Conservation (phyloP, 2,329 filamentous ascomycete genomes). For the Trichoderma breve region DNA sequence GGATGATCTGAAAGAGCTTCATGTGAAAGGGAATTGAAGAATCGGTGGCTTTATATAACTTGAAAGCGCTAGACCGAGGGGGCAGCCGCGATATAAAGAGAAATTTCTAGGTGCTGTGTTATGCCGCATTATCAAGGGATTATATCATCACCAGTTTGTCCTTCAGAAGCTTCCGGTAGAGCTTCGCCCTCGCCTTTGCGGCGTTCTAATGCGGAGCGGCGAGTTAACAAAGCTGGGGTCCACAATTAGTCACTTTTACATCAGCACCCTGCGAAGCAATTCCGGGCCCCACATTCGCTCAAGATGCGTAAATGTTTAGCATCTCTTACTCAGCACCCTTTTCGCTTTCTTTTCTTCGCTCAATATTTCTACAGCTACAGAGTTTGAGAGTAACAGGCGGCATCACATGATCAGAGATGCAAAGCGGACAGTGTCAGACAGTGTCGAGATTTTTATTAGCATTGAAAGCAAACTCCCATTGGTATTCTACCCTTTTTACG, state of each 20-base stretch:
- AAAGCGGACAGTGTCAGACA: background rate
- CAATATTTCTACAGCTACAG: background rate
- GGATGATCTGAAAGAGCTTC: conserved; percentile 32
- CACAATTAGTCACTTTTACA: conserved; percentile 32
- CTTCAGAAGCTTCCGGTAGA: background rate
- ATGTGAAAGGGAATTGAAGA: conserved; percentile 24
- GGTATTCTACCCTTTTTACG: conserved; percentile 20
- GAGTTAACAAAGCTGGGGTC: background rate
- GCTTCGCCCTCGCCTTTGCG: background rate
- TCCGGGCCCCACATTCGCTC: background rate
- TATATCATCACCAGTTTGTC: background rate
- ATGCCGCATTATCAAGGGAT: conserved; percentile 1
- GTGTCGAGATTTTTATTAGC: background rate
- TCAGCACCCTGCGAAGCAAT: conserved; percentile 24
- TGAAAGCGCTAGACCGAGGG: background rate
- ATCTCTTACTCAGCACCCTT: conserved; percentile 1
- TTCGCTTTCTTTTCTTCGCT: background rate
- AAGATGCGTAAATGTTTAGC: background rate
- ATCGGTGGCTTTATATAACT: background rate
- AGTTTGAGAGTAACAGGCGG: background rate
- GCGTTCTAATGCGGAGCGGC: background rate
- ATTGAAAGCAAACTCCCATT: conserved; percentile 17
- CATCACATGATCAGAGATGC: conserved; percentile 8
- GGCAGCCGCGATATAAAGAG: background rate
- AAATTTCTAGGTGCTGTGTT: background rate